These are phyloP conservation scores for thale cress (Arabidopsis thaliana) DNA, from an alignment of 345 rosid genomes.

Conservation along the genomic window TAIR10.1 NC_003071.7:17864501-17865000, in stretches of 20 bases:
- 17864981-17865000: background rate
- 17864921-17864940: constrained; percentile 72
- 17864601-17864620: constrained; percentile 58
- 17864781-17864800: constrained; percentile 80
- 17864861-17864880: constrained; percentile 58
- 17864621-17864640: constrained; percentile 63
- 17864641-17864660: constrained; percentile 73
- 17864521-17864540: constrained; percentile 77
- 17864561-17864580: constrained; percentile 57
- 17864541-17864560: constrained; percentile 48
- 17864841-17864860: constrained; percentile 75
- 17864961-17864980: background rate
- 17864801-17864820: constrained; percentile 59
- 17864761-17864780: constrained; percentile 68
- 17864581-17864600: constrained; percentile 73
- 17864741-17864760: constrained; percentile 63
- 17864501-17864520: constrained; percentile 59
- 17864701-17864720: background rate
- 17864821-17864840: constrained; percentile 68
- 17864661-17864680: constrained; percentile 38
- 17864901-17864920: constrained; percentile 52
- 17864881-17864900: constrained; percentile 63
- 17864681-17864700: constrained; percentile 17
- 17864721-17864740: constrained; percentile 17
- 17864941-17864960: constrained; percentile 39